Conservation (phyloP, 208 protist genomes). For the Wallacemonas sp. region DNA sequence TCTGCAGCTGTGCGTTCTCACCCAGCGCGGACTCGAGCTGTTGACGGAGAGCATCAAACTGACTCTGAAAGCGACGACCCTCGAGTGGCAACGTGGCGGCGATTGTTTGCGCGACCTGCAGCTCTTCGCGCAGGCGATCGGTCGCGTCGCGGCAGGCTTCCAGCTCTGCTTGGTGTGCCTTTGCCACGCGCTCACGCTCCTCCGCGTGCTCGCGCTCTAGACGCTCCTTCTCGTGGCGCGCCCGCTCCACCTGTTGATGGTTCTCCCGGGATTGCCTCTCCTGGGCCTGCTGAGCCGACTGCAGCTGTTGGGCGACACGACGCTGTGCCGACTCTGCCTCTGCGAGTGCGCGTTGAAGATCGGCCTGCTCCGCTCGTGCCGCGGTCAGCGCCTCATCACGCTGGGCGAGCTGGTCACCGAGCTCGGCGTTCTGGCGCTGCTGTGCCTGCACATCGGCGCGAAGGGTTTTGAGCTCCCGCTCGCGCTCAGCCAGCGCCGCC, state of each 20-base stretch:
- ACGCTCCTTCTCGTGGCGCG: slow-evolving; percentile 19
- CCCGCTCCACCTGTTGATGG: slow-evolving; percentile 16
- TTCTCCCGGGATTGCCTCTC: slow-evolving; percentile 30
- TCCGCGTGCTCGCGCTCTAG: slow-evolving; percentile 19
- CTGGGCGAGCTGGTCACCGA: slow-evolving; percentile 21
- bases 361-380: neutral
- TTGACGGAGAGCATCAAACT: slow-evolving; percentile 39
- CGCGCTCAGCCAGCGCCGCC: slow-evolving; percentile 28
- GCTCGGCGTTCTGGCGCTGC: slow-evolving; percentile 23
- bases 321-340: slow-evolving; percentile 9
- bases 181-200: slow-evolving; percentile 7
- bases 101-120: slow-evolving; percentile 46
- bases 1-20: slow-evolving; percentile 25
- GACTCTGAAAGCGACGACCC: slow-evolving; percentile 32
- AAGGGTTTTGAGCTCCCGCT: slow-evolving; percentile 27
- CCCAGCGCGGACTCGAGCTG: slow-evolving; percentile 39
- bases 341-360: slow-evolving; percentile 5
- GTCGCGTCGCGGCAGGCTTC: slow-evolving; percentile 9
- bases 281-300: slow-evolving; percentile 10
- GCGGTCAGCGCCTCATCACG: slow-evolving; percentile 5
- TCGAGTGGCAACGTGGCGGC: slow-evolving; percentile 48
- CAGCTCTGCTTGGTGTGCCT: slow-evolving; percentile 15
- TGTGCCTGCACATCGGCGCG: slow-evolving; percentile 20
- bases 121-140: slow-evolving; percentile 17
- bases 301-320: slow-evolving; percentile 15